Base-by-base conservation (phyloP, 768 basidiomycete genomes). In the Rhodocollybia butyracea region DNA sequence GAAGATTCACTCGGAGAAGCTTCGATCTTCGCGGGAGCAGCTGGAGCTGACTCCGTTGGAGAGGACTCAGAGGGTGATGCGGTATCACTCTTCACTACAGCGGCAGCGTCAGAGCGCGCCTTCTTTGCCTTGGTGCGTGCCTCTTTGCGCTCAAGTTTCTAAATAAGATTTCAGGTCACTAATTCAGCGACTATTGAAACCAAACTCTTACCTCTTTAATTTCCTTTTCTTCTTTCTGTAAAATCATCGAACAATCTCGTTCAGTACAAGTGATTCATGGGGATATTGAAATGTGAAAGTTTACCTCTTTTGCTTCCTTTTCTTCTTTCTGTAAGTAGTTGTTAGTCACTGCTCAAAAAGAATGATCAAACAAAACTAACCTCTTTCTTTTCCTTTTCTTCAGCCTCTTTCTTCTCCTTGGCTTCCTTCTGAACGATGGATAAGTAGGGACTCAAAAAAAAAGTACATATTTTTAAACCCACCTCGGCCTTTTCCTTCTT, bases 401-500 rank as follows among this genome's bases (percentile, higher is more conserved):
- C 87, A 12, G 80, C 79, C 71, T 89, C 89, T 61, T 83, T 82
- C 73, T 86, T 88, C 69, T 91, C 89, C 67, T 86, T 87, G 24
- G 88, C 87, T 65, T 91, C 90, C 47, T 83, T 84, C 88, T 92
- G 10, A 7, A 30, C 15, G 13, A n/a, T 5, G 21, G 30, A 19
- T 21, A 41, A 11, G 42, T 38, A 6, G 10, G 27, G 15, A 6
- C 3, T 17, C 17, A 22, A 34, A 34, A 21, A 41, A 19, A 40
- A 27, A 30, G 29, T 12, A 3, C 27, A 13, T 11, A 17, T 13
- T 21, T 7, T 22, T 6, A 59, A 59, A 64, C 63, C 58, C 60
- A 81, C 80, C 76, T 81, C 80, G 17, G 76, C 80, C 63, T 82
- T 82, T 73, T 93, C 90, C 67, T 85, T 88, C 82, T 91, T 90